Evolutionary conservation across 2,329 filamentous ascomycete species (phyloP), one percentile per base, ranked within the genome.

Genomic region (Botrytis galanthina): DNA sequence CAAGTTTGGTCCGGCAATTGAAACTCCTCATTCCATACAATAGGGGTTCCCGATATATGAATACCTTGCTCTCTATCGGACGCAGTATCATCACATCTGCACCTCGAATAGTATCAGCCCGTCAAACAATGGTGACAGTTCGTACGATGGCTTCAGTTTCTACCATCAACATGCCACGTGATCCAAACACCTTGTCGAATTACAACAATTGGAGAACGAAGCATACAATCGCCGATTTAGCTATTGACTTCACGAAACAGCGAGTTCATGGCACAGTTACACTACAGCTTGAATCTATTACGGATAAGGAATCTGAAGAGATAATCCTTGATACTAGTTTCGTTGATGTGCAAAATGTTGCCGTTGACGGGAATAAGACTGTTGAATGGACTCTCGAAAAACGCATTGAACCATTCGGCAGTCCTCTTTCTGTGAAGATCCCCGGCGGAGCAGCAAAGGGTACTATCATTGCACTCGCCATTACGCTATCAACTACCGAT

Each of bases 101-200:
- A 72, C 74, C 72, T 72, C 76, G 73, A 74, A 66, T 74, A 26
- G 44, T 64, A 57, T 26, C 68, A 51, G 73, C 51, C 59, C 35
- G 69, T 44, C 71, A 62, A 61, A 71, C 61, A 39, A 75, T 60
- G 72, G 70, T 69, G 35, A 67, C 76, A 42, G 20, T 76, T 59
- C 77, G 75, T 42, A 78, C 75, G 22, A 79, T 79, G 76, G 73
- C 75, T 32, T 69, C 71, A 3, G 54, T 57, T n/a, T 68, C 66
- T 68, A 74, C 77, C n/a, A 73, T 72, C 71, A 77, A 62, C 16
- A 71, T 70, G 61, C 75, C 78, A 76, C 89, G 93, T 80, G 95
- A 98, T 84, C 94, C 94, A 71, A 97, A 94, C 82, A 98, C 96
- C 39, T 84, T 96, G 74, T 92, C 93, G 81, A 98, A 98, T 85